These are phyloP conservation scores for Exophiala calicioides DNA, from an alignment of 2,329 filamentous ascomycete species.

Conservation along the genomic window DNA sequence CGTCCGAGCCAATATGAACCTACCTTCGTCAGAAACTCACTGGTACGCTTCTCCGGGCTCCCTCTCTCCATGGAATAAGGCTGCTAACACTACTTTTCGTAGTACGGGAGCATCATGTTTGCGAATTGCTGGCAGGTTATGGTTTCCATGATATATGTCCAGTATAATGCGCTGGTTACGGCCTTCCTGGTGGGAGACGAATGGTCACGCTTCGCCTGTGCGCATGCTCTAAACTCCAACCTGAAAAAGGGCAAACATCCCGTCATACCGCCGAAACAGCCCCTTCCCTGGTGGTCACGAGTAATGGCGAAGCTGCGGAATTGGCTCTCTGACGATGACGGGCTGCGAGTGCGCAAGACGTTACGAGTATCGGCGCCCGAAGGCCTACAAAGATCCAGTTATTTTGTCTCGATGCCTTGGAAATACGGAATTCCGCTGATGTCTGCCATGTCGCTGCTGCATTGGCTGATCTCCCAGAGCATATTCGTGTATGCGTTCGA, in stretches of 20 bases:
- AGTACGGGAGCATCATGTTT: too few relatives aligned
- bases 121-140: conserved; percentile 41
- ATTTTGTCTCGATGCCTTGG: conserved; percentile 45
- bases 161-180: conserved; percentile 43
- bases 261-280: too few relatives aligned
- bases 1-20: too few relatives aligned
- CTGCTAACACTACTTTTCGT: too few relatives aligned
- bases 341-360: conserved; percentile 36
- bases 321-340: too few relatives aligned
- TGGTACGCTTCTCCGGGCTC: too few relatives aligned
- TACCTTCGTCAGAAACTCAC: too few relatives aligned
- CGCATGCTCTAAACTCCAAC: too few relatives aligned
- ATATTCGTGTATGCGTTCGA: conserved; percentile 44
- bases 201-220: conserved; percentile 50
- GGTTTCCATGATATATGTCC: conserved; percentile 40
- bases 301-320: too few relatives aligned
- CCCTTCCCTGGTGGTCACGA: too few relatives aligned
- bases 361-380: conserved; percentile 43
- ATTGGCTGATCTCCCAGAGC: conserved; percentile 50
- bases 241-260: too few relatives aligned
- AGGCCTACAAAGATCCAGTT: conserved; percentile 41
- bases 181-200: conserved; percentile 51
- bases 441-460: conserved; percentile 35
- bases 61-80: too few relatives aligned
- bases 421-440: conserved; percentile 41